phyloP scores from a whole-genome alignment of 1,284 basidiomycete species.

The Marasmius sp. region DNA sequence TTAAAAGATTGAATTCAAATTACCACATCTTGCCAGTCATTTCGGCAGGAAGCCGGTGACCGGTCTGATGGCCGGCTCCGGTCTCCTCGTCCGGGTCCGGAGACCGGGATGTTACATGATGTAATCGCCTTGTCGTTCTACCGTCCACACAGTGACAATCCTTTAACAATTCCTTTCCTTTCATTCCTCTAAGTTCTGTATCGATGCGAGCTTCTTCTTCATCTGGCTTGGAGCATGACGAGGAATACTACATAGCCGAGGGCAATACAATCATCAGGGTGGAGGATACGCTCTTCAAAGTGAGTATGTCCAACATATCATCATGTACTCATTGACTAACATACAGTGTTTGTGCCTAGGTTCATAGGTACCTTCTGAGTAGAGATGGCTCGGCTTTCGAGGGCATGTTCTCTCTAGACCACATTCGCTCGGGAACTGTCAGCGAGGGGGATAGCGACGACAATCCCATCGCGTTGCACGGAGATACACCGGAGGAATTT shows the following conservation, averaged over 20 bases:
- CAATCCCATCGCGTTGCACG: conserved; percentile 46
- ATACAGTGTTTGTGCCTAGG: conserved; percentile 28
- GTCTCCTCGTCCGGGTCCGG: too few species aligned
- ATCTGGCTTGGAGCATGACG: conserved; percentile 2
- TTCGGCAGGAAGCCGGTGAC: too few species aligned
- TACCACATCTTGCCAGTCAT: too few species aligned
- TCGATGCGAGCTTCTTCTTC: not conserved
- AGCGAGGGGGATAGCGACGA: conserved; percentile 44
- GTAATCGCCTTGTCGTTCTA: too few species aligned
- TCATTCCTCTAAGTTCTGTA: not conserved
- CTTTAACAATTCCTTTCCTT: not conserved
- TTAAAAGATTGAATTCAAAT: too few species aligned
- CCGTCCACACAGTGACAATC: too few species aligned
- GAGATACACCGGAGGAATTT: conserved; percentile 48
- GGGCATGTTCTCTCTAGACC: conserved; percentile 49
- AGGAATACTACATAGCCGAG: conserved; percentile 23
- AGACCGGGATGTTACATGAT: too few species aligned
- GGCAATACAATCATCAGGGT: conserved; percentile 49
- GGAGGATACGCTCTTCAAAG: conserved; percentile 48
- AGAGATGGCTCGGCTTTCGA: conserved; percentile 54
- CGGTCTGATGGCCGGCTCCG: too few species aligned
- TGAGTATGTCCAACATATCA: conserved; percentile 19
- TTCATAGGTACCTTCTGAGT: conserved; percentile 48
- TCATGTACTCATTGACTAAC: not conserved
- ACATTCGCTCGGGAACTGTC: conserved; percentile 21